These are phyloP conservation scores for Fusarium sp. DNA, from an alignment of 2,329 filamentous ascomycete genomes.

Conservation along the genomic window DNA sequence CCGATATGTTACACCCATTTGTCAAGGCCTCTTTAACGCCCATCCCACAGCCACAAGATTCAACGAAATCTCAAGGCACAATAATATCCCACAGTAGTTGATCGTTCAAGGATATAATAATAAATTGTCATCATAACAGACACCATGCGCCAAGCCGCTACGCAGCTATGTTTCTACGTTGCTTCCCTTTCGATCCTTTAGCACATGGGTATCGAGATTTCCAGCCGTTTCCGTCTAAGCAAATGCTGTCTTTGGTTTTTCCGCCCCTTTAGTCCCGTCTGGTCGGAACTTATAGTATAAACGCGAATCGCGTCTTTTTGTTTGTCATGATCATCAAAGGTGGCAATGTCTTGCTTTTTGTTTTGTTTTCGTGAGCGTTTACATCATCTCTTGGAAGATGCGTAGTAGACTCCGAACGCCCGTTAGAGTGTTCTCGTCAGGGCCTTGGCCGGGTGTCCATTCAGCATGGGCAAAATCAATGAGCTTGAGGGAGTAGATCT, in stretches of 20 bases:
- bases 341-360: constrained; percentile 21
- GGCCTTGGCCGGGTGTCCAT: constrained; percentile 84
- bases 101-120: constrained; percentile 12
- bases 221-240: constrained; percentile 41
- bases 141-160: constrained; percentile 39
- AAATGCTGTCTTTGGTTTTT: constrained; percentile 36
- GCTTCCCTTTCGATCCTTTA: constrained; percentile 39
- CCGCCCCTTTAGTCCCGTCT: constrained; percentile 12
- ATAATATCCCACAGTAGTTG: constrained; percentile 3
- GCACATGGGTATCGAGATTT: constrained; percentile 47
- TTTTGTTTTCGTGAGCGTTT: constrained; percentile 38
- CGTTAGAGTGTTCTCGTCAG: constrained; percentile 84
- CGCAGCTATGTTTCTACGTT: constrained; percentile 40
- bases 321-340: constrained; percentile 41
- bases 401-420: constrained; percentile 79
- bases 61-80: not conserved
- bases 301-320: constrained; percentile 15
- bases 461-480: constrained; percentile 97
- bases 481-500: constrained; percentile 83
- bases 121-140: constrained; percentile 42
- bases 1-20: not conserved
- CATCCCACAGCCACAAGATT: not conserved
- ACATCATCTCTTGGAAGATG: constrained; percentile 76
- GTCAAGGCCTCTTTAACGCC: constrained; percentile 33
- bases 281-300: not conserved